Percentiles rank a stretch among this genome's conserved stretches.
Conservation (phyloP, 2,329 filamentous ascomycete species). For the Ilyonectria mors-panacis region DNA sequence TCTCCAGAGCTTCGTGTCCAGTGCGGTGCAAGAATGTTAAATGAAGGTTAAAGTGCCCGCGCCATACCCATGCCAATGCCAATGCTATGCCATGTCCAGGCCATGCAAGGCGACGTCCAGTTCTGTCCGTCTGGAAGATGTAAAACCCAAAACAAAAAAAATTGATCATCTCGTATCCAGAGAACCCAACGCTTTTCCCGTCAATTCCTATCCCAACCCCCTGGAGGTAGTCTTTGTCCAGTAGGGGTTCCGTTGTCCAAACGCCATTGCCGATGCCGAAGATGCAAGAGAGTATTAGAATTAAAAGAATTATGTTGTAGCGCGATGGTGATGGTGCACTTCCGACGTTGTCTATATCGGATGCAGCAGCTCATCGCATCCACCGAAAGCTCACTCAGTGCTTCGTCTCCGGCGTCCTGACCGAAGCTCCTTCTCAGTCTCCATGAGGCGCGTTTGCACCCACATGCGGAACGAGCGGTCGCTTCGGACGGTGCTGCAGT, state of each 20-base stretch:
- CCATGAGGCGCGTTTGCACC: slow-evolving; percentile 72
- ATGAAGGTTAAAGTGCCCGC: slow-evolving; percentile 18
- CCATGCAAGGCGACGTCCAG: slow-evolving; percentile 12
- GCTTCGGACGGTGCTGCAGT: slow-evolving; percentile 68
- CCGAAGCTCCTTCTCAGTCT: slow-evolving; percentile 72
- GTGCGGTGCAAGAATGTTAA: slow-evolving; percentile 28
- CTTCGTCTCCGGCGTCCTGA: slow-evolving; percentile 66
- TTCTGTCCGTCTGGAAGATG: slow-evolving; percentile 20
- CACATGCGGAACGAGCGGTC: slow-evolving; percentile 69
- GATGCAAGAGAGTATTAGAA: slow-evolving; percentile 31
- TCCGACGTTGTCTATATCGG: not conserved
- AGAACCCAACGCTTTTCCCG: slow-evolving; percentile 22
- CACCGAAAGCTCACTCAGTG: slow-evolving; percentile 40
- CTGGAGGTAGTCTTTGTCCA: slow-evolving; percentile 5
- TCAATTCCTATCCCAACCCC: slow-evolving; percentile 10
- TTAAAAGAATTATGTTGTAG: slow-evolving; percentile 16
- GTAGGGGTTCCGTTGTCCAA: slow-evolving; percentile 11
- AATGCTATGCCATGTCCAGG: slow-evolving; percentile 14
- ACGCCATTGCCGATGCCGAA: slow-evolving; percentile 27
- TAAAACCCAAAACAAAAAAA: slow-evolving; percentile 5
- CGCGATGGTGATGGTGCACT: not conserved
- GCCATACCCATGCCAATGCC: slow-evolving; percentile 18
- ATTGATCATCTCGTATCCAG: slow-evolving; percentile 13
- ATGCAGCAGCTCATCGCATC: slow-evolving; percentile 10
- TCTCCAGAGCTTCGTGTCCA: slow-evolving; percentile 14